These are phyloP conservation scores for Suaeda aralocaspica DNA, from an alignment of 148 eudicot genomes.

Conservation along the genomic window DNA sequence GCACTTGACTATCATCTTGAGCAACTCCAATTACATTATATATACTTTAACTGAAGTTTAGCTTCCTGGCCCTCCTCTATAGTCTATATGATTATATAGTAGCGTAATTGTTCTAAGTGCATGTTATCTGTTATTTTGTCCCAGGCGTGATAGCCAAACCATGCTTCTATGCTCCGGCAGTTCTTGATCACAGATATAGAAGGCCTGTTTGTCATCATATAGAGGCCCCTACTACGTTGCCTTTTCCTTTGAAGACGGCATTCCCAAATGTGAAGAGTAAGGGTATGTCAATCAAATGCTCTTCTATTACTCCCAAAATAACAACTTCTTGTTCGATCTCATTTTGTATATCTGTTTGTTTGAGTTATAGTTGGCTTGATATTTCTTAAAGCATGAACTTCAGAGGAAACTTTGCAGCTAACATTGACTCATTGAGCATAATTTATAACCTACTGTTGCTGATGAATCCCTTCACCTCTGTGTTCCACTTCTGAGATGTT, in stretches of 20 bases:
- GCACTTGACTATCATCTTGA: neutral
- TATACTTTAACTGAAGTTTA: neutral
- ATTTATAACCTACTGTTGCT: neutral
- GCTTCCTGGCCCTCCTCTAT: neutral
- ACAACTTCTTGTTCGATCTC: neutral
- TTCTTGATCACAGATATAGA: neutral
- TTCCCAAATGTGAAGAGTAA: conserved; percentile 13
- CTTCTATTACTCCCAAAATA: neutral
- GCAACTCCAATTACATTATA: neutral
- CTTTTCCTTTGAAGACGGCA: conserved; percentile 9
- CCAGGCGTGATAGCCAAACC: conserved; percentile 17
- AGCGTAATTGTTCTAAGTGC: neutral
- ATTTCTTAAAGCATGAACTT: too few relatives aligned
- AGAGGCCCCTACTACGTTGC: neutral
- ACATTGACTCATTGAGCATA: too few relatives aligned
- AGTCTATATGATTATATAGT: too few relatives aligned
- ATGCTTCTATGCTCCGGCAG: neutral
- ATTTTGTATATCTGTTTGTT: neutral
- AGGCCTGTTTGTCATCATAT: neutral
- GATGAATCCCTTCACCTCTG: neutral
- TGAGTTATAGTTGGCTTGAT: neutral
- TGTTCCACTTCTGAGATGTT: neutral
- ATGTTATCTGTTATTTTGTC: neutral
- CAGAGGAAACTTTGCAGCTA: too few relatives aligned
- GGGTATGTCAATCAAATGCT: neutral